Percentiles rank a stretch among this genome's conserved stretches.
Evolutionary conservation across 148 eudicot genomes (phyloP).

Genomic region (Drosera capensis): DNA sequence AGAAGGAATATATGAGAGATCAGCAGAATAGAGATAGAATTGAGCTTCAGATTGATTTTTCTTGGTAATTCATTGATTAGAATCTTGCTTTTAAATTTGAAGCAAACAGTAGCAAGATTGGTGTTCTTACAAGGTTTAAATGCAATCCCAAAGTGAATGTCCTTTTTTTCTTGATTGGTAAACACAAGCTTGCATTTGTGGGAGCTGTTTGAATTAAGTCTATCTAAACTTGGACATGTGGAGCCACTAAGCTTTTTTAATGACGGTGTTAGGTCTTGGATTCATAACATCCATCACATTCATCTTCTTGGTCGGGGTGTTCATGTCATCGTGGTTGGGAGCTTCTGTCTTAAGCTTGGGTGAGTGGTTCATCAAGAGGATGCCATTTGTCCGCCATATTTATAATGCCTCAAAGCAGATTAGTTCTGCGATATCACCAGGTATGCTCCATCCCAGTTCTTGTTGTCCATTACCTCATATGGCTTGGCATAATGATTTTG

Average conservation of each 20-base stretch:
- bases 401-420: constrained; percentile 79
- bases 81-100: no score
- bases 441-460: constrained; percentile 12
- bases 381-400: constrained; percentile 76
- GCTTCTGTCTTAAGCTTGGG: constrained; percentile 63
- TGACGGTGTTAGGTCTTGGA: constrained; percentile 42
- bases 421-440: constrained; percentile 74
- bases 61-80: no score
- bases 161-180: no score
- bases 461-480: neutral
- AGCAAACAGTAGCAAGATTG: no score
- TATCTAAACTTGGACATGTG: neutral
- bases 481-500: neutral
- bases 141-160: no score
- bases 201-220: neutral
- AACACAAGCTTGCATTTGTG: no score
- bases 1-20: no score
- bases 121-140: no score
- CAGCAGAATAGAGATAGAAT: no score
- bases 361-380: constrained; percentile 69
- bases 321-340: constrained; percentile 89
- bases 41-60: no score
- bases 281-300: constrained; percentile 65
- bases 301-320: constrained; percentile 70
- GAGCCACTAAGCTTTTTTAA: constrained; percentile 1